Conservation (phyloP, 306 rosid species). For the Malus domestica region DNA sequence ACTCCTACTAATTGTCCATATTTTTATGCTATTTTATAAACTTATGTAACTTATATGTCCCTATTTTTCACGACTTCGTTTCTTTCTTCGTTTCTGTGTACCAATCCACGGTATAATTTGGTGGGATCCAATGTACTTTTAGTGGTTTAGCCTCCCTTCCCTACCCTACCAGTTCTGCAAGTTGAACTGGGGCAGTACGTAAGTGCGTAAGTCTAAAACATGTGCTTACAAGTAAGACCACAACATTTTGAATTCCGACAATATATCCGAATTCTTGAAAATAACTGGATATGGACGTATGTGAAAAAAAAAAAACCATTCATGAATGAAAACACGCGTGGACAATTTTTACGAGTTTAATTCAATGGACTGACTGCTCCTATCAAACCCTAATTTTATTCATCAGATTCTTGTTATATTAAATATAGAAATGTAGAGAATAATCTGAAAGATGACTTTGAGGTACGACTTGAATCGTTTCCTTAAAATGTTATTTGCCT, state of each 20-base stretch:
- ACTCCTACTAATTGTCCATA: too few species aligned
- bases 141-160: neutral
- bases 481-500: too few species aligned
- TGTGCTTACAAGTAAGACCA: constrained; percentile 19
- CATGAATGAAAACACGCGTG: constrained; percentile 12
- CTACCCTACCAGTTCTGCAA: neutral
- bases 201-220: constrained; percentile 8
- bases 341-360: neutral
- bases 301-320: neutral
- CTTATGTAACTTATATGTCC: too few species aligned
- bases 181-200: neutral
- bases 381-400: neutral
- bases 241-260: constrained; percentile 3
- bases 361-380: constrained; percentile 12
- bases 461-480: too few species aligned
- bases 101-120: neutral
- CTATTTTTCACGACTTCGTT: too few species aligned
- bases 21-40: too few species aligned
- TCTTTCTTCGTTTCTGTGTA: too few species aligned
- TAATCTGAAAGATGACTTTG: too few species aligned
- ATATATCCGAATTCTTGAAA: neutral
- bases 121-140: neutral
- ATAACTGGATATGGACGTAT: constrained; percentile 18
- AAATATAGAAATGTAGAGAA: too few species aligned
- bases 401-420: too few species aligned